phyloP scores from a whole-genome alignment of 2,329 filamentous ascomycete genomes.

The Hymenotorrendiella dingleyae region DNA sequence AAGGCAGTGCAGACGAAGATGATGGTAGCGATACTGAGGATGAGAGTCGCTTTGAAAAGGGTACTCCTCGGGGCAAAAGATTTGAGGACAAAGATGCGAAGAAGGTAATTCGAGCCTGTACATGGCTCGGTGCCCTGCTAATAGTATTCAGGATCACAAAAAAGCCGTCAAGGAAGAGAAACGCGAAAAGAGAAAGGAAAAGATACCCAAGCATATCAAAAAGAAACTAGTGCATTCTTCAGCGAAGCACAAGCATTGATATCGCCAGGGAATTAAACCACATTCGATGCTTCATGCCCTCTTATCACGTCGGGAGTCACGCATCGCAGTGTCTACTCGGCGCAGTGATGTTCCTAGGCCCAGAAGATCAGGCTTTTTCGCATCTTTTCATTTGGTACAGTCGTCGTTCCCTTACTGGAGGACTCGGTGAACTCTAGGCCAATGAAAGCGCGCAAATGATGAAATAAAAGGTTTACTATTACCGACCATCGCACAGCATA shows the following conservation, averaged over 20 bases:
- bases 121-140: constrained; percentile 5
- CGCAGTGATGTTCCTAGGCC: no score
- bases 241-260: constrained; percentile 29
- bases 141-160: constrained; percentile 59
- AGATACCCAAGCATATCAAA: constrained; percentile 95
- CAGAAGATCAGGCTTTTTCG: no score
- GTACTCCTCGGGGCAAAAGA: constrained; percentile 69
- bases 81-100: constrained; percentile 92
- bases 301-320: background rate
- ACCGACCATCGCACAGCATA: constrained; percentile 7
- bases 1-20: constrained; percentile 31
- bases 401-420: no score
- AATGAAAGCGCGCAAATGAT: constrained; percentile 26
- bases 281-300: background rate
- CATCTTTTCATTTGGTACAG: no score
- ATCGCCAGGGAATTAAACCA: constrained; percentile 7
- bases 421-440: no score
- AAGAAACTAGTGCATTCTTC: constrained; percentile 68
- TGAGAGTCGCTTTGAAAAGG: constrained; percentile 57
- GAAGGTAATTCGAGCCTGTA: constrained; percentile 44
- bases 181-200: constrained; percentile 84
- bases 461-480: constrained; percentile 21
- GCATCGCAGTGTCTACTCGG: background rate
- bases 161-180: constrained; percentile 91
- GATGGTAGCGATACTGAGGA: constrained; percentile 41